Evolutionary conservation across 306 rosid genomes (phyloP), one percentile per base, ranked within the genome.

Genomic region (Quercus dentata): DNA sequence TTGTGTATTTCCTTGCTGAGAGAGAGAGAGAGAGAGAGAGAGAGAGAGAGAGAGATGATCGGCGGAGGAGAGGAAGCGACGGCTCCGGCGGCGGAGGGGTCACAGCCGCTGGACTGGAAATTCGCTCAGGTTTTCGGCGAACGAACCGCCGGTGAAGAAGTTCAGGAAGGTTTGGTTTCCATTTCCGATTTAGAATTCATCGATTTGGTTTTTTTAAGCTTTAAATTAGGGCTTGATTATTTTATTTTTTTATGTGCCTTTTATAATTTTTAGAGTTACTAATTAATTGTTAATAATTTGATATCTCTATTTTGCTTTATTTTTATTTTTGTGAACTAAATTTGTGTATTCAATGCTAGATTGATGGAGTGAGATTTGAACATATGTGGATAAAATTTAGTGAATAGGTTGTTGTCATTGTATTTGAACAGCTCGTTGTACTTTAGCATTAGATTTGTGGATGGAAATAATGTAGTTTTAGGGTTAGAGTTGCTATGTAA

Each of bases 111-210:
- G 19, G 92, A 88, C 30, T 86, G 92, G 92, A 86, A 84, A 28
- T 88, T 88, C 68, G 79, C 92, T 1, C 90, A 88, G 84, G 92
- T 88, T 1, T 88, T 88, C 56, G 92, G 92, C 8, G 92, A 88
- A 75, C 87, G 91, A 71, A 46, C 91, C 51, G 92, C 92, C 11
- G 92, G 88, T 30, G 92, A 88, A 76, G 90, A 88, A 64, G 92
- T 88, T 79, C 92, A 88, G 88, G 92, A 88, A 81, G 92, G 92
- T 88, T 80, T 5, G 68, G 4, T 55, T 44, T 10, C 59, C 58
- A 23, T 31, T 79, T 67, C 74, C 54, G 70, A 65, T 80, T 71
- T 28, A 20, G 9, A 35, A 20, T 19, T 67, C 72, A 72, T 56
- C 76, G 82, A 49, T 73, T 70, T 52, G 25, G 10, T 62, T 33